These are phyloP conservation scores for Starmerella sp. DNA, from an alignment of 805 yeast species.

Conservation along the genomic window DNA sequence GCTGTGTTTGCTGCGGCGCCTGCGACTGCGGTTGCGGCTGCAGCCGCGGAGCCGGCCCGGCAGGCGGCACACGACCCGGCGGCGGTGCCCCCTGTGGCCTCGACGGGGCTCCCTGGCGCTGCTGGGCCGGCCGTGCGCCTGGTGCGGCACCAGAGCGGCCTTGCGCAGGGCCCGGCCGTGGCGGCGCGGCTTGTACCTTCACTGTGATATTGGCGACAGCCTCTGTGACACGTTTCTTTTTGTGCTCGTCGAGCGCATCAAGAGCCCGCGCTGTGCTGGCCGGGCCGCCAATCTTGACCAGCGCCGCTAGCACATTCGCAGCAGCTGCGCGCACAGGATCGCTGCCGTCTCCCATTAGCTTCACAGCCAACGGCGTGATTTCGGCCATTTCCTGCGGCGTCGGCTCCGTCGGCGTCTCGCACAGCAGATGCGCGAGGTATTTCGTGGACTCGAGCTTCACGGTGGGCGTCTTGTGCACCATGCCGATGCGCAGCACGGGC, in stretches of 20 bases:
- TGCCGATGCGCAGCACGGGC: slow-evolving; percentile 36
- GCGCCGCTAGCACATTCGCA: slow-evolving; percentile 64
- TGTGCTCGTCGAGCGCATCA: slow-evolving; percentile 65
- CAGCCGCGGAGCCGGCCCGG: background rate
- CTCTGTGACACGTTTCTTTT: slow-evolving; percentile 56
- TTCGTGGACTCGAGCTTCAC: slow-evolving; percentile 60
- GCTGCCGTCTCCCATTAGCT: slow-evolving; percentile 68
- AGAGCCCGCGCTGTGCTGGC: slow-evolving; percentile 48
- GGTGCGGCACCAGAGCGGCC: background rate
- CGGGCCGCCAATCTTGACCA: slow-evolving; percentile 75
- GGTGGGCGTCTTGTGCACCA: slow-evolving; percentile 75
- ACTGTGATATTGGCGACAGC: slow-evolving; percentile 47
- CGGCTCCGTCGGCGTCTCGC: slow-evolving; percentile 41
- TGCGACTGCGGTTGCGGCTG: background rate
- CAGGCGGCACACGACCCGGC: slow-evolving; percentile 10
- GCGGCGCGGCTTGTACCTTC: slow-evolving; percentile 29
- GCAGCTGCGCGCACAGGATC: slow-evolving; percentile 74
- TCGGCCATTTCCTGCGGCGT: slow-evolving; percentile 41
- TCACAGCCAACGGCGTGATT: slow-evolving; percentile 46
- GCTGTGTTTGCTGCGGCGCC: background rate
- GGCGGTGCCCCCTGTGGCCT: background rate
- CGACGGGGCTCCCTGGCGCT: background rate
- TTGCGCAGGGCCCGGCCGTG: background rate
- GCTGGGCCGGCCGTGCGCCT: background rate
- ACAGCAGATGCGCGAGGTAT: slow-evolving; percentile 53